Conservation (phyloP, 2,329 filamentous ascomycete genomes). For the Phyllosticta ampelicida region DNA sequence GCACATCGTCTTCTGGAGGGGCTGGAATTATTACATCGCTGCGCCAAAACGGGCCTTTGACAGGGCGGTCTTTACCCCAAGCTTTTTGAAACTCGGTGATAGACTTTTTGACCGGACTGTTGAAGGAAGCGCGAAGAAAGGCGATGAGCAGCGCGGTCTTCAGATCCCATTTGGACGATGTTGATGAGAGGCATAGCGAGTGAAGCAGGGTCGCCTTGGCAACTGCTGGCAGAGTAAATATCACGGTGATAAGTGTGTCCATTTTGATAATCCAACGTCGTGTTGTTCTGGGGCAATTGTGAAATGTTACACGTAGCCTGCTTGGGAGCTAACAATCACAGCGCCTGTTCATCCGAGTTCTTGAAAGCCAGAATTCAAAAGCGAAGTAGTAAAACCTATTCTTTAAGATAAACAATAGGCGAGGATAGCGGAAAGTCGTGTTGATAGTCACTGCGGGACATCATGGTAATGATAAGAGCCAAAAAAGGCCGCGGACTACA, state of each 20-base stretch:
- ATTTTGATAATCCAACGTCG: neutral
- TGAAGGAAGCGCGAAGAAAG: slow-evolving; percentile 47
- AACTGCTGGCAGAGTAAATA: slow-evolving; percentile 21
- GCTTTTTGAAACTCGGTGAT: slow-evolving; percentile 44
- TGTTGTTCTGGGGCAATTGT: no score
- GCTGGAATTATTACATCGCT: slow-evolving; percentile 55
- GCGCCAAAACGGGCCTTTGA: slow-evolving; percentile 77
- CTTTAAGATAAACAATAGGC: neutral
- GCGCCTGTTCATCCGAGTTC: no score
- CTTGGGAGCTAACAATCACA: no score
- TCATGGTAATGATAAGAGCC: neutral
- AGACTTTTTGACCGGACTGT: slow-evolving; percentile 15
- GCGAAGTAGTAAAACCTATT: no score
- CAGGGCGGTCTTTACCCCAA: slow-evolving; percentile 51
- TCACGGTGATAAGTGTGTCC: neutral
- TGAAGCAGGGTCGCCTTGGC: slow-evolving; percentile 53
- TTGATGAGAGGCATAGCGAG: slow-evolving; percentile 55
- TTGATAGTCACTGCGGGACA: neutral
- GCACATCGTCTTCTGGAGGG: slow-evolving; percentile 45
- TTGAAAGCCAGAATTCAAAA: no score
- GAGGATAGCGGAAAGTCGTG: neutral
- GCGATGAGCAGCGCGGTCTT: slow-evolving; percentile 61
- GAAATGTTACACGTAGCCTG: no score
- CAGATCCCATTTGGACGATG: slow-evolving; percentile 67
- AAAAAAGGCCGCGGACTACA: neutral